Conservation (phyloP, 2,329 filamentous ascomycete species). For the Alternaria consortialis region DNA sequence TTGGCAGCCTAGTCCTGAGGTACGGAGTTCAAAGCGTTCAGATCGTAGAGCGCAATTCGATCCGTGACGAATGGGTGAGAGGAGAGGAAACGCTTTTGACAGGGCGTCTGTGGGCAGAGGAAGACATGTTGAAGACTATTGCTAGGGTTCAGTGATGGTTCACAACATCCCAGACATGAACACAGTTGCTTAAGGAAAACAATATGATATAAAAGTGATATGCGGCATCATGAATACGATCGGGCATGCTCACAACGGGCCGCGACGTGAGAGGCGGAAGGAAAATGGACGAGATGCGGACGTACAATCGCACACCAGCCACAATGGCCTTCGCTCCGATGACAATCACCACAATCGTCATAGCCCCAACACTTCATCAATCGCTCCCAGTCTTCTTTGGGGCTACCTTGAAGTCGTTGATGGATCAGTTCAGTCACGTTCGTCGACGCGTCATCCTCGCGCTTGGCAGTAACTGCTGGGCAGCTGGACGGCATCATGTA, state of each 20-base stretch:
- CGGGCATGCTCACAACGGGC: not conserved
- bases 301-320: conserved; percentile 57
- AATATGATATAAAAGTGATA: not conserved
- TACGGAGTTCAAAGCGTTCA: conserved; percentile 58
- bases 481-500: conserved; percentile 26
- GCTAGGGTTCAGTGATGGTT: not conserved
- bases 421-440: conserved; percentile 39
- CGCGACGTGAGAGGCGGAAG: not conserved
- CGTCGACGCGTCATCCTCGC: conserved; percentile 6
- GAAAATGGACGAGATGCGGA: conserved; percentile 7
- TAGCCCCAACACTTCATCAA: conserved; percentile 48
- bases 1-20: conserved; percentile 55
- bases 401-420: conserved; percentile 37
- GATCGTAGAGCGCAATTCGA: conserved; percentile 48
- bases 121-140: conserved; percentile 55
- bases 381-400: conserved; percentile 43
- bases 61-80: conserved; percentile 51
- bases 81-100: conserved; percentile 49
- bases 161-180: not conserved
- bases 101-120: conserved; percentile 51
- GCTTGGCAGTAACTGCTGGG: conserved; percentile 12
- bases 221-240: not conserved
- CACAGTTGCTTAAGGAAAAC: not conserved
- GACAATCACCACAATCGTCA: conserved; percentile 49
- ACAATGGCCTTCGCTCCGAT: conserved; percentile 48